These are phyloP conservation scores for Protostelium mycophagum DNA, from an alignment of 78 protist genomes.

Conservation along the genomic window DNA sequence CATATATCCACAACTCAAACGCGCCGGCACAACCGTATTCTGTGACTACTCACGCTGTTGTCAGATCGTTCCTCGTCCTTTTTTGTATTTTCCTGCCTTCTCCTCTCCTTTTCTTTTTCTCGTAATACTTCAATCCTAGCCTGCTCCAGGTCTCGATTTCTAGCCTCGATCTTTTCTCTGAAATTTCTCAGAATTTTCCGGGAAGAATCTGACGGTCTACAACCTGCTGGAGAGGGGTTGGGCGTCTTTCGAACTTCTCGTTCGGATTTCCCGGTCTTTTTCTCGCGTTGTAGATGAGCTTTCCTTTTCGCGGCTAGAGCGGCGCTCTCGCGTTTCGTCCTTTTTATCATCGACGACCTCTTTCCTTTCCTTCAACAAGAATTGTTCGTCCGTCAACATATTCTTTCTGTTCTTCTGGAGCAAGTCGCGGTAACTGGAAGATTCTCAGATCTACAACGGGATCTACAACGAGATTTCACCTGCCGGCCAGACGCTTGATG, in stretches of 20 bases:
- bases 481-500: background rate
- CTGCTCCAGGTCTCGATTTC: background rate
- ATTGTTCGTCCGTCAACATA: background rate
- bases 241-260: background rate
- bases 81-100: background rate
- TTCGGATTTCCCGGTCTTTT: background rate
- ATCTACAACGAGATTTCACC: background rate
- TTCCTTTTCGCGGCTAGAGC: background rate
- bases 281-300: background rate
- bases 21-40: too few relatives aligned
- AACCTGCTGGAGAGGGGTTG: too few relatives aligned
- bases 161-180: background rate
- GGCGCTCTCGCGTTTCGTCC: background rate
- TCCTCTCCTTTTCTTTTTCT: background rate
- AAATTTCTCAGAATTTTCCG: background rate
- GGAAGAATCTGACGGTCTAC: too few relatives aligned
- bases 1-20: too few relatives aligned
- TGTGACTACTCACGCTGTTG: too few relatives aligned
- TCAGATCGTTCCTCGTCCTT: background rate
- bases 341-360: background rate
- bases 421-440: background rate
- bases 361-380: background rate
- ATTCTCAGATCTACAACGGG: background rate
- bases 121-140: background rate
- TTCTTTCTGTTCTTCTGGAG: background rate